Percentiles rank a stretch among this genome's conserved stretches.
Evolutionary conservation across 2,329 filamentous ascomycete genomes (phyloP).

Genomic region (Periconia sp.): DNA sequence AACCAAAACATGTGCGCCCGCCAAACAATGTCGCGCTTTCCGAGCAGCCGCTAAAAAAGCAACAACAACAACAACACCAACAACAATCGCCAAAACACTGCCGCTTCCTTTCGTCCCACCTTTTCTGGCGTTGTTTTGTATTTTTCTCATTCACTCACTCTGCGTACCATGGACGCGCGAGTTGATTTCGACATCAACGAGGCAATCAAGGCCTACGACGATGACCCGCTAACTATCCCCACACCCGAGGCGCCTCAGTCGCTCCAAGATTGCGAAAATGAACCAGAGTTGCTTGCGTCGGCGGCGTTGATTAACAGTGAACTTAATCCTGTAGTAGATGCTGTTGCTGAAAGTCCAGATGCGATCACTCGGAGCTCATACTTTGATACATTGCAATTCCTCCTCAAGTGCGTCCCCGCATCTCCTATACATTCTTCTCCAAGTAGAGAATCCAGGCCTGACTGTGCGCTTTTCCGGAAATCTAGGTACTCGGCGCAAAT

Average conservation of each 20-base stretch:
- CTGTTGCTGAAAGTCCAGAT: slow-evolving; percentile 88
- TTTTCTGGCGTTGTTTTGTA: slow-evolving; percentile 13
- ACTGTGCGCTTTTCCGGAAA: slow-evolving; percentile 64
- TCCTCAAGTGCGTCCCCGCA: slow-evolving; percentile 86
- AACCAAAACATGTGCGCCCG: slow-evolving; percentile 24
- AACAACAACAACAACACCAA: slow-evolving; percentile 6
- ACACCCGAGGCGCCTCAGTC: slow-evolving; percentile 84
- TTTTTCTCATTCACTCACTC: slow-evolving; percentile 14
- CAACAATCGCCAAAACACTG: slow-evolving; percentile 8
- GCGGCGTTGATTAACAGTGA: slow-evolving; percentile 77
- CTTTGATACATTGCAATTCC: slow-evolving; percentile 92
- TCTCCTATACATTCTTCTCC: slow-evolving; percentile 41
- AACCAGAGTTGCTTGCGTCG: slow-evolving; percentile 77
- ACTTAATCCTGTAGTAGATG: slow-evolving; percentile 89
- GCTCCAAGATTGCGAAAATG: slow-evolving; percentile 88
- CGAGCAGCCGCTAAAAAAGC: slow-evolving; percentile 13
- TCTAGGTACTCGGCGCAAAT: slow-evolving; percentile 81
- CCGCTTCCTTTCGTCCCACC: slow-evolving; percentile 17
- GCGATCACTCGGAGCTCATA: slow-evolving; percentile 75
- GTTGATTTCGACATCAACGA: slow-evolving; percentile 94
- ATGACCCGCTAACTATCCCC: slow-evolving; percentile 79
- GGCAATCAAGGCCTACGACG: slow-evolving; percentile 94
- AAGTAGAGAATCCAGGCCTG: slow-evolving; percentile 43
- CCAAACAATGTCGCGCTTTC: slow-evolving; percentile 12
- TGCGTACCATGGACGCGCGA: slow-evolving; percentile 62